A percentile compares a stretch with the other conserved stretches of the same genome.
phyloP scores from a whole-genome alignment of 1,139 yeast species.

The Debaryomycetaceae sp. region DNA sequence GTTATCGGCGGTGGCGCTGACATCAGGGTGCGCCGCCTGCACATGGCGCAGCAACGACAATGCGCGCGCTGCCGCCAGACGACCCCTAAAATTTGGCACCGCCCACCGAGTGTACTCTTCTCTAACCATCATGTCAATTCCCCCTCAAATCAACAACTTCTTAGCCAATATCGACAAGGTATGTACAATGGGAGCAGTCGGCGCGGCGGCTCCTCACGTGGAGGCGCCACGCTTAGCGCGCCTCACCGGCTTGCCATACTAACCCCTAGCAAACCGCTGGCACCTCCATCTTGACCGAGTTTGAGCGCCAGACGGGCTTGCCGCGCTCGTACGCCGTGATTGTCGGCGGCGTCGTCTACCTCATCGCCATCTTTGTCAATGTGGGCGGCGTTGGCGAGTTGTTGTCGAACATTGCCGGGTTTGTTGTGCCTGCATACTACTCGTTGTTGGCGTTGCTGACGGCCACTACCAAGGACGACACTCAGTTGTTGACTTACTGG shows the following conservation, averaged over 20 bases:
- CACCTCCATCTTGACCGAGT: conserved; percentile 38
- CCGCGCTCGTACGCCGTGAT: conserved; percentile 87
- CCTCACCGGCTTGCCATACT: conserved; percentile 8
- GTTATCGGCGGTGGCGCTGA: too few species aligned
- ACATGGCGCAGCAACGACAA: too few species aligned
- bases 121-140: conserved; percentile 26
- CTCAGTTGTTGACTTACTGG: conserved; percentile 91
- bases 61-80: too few species aligned
- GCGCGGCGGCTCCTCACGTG: conserved; percentile 1
- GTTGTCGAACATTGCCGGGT: conserved; percentile 87
- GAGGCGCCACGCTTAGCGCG: neutral
- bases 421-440: conserved; percentile 84
- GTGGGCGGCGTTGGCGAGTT: conserved; percentile 93
- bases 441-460: conserved; percentile 85
- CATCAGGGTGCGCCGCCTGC: too few species aligned
- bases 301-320: conserved; percentile 64
- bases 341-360: conserved; percentile 60
- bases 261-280: conserved; percentile 33
- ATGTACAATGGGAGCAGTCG: conserved; percentile 14
- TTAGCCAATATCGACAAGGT: conserved; percentile 28
- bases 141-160: conserved; percentile 24
- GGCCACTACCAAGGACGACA: conserved; percentile 63
- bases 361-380: conserved; percentile 77
- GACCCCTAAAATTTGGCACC: too few species aligned
- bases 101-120: too few species aligned